Evolutionary conservation across 2,329 filamentous ascomycete species (phyloP), one percentile per base, ranked within the genome.

Genomic region (Endothia cerciana): DNA sequence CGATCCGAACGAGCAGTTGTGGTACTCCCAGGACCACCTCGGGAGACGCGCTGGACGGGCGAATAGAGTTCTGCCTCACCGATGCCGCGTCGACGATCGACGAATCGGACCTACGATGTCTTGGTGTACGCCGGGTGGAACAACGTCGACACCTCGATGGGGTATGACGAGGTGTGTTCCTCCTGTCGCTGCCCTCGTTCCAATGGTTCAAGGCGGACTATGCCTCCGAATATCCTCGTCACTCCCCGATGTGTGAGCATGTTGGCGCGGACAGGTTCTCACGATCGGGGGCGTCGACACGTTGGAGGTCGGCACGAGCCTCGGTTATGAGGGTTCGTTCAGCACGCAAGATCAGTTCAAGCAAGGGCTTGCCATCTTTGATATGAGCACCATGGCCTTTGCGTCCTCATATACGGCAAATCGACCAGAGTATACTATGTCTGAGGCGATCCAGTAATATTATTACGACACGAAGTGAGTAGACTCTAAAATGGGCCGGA

Each of bases 181-280:
- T 73, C 33, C 69, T 73, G 57, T 71, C 71, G 2, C 60, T 73
- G 33, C 71, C 71, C 1, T 70, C 70, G 5, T 72, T 73, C 51
- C 60, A 69, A 63, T 72, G 71, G 71, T 66, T 69, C 61, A 68
- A 69, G 62, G 71, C 69, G 0, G 49, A 70, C 58, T 72, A 70
- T 41, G 43, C 51, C 5, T 41, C 71, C 11, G 40, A 53, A 3
- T 62, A 65, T 33, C 71, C 71, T 17, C 68, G 71, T 25, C 68
- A 71, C 53, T 69, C 65, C 11, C 63, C 70, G 22, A 69, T 60
- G 11, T 73, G 71, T n/a, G 72, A 72, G 56, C 67, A 76, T 6
- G 74, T 76, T 0, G 75, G 75, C 10, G 73, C 0, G 75, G 79
- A 28, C 77, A 80, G 64, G 73, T 81, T 49, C 72, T 81, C 60